phyloP scores from a whole-genome alignment of 371 early-diverging fungal genomes.

The Lichtheimia ramosa region DNA sequence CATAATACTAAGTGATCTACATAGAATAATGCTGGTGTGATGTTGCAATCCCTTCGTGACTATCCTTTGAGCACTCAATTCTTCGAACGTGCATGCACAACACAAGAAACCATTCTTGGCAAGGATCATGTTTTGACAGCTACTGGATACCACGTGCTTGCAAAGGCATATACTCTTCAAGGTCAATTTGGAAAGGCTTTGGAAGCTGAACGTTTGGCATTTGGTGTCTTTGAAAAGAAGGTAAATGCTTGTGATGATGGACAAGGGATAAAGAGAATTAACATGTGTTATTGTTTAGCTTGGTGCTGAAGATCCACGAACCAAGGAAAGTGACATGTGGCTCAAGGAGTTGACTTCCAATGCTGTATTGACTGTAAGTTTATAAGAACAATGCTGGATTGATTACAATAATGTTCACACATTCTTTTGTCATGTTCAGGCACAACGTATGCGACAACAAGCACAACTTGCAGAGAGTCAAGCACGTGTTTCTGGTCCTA shows the following conservation, averaged over 20 bases:
- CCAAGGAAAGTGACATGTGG: conserved; percentile 74
- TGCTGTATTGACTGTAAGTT: conserved; percentile 54
- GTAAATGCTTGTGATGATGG: conserved; percentile 18
- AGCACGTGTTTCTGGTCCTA: conserved; percentile 10
- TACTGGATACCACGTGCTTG: conserved; percentile 72
- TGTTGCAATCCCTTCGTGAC: conserved; percentile 78
- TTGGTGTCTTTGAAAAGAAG: conserved; percentile 61
- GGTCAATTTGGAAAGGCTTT: conserved; percentile 82
- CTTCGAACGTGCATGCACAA: conserved; percentile 73
- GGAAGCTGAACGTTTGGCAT: conserved; percentile 72
- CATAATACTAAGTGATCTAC: not conserved
- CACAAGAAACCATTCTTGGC: conserved; percentile 73
- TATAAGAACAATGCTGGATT: not conserved
- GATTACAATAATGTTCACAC: no score
- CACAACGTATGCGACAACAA: conserved; percentile 28
- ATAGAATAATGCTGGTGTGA: conserved; percentile 82
- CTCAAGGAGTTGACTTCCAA: conserved; percentile 67
- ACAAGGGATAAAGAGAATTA: not conserved
- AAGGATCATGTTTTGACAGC: conserved; percentile 75
- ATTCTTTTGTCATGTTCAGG: conserved; percentile 10
- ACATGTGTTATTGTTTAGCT: conserved; percentile 24
- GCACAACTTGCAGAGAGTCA: conserved; percentile 7
- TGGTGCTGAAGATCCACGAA: conserved; percentile 75
- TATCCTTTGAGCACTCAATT: conserved; percentile 66
- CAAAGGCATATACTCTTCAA: conserved; percentile 71